These are phyloP conservation scores for Chimonanthus salicifolius DNA, from an alignment of 164 flowering plant species.

Conservation along the genomic window DNA sequence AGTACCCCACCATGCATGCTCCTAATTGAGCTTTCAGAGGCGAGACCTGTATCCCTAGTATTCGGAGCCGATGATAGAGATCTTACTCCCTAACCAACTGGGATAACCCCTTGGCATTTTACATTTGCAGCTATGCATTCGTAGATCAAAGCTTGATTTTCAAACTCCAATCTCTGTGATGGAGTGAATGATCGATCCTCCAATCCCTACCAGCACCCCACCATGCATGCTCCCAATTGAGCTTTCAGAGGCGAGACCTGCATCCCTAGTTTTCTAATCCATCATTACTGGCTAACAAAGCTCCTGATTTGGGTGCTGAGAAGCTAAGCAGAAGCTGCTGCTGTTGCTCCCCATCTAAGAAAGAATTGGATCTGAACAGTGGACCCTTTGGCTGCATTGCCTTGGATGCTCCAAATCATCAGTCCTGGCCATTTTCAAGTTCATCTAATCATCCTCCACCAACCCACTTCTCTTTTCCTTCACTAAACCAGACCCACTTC, in stretches of 20 bases:
- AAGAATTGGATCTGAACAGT: conserved; percentile 40
- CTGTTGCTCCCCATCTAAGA: conserved; percentile 29
- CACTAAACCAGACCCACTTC: conserved; percentile 49
- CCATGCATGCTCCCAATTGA: conserved; percentile 33
- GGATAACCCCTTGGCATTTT: no score
- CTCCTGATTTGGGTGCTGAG: conserved; percentile 51
- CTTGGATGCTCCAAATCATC: conserved; percentile 33
- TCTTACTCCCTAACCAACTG: background rate
- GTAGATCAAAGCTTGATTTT: conserved; percentile 85
- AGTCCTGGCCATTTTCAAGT: conserved; percentile 47
- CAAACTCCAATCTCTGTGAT: conserved; percentile 87
- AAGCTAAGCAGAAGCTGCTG: conserved; percentile 63
- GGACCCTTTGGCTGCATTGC: conserved; percentile 37
- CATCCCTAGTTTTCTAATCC: background rate
- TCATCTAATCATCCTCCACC: conserved; percentile 51
- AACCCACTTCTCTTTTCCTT: conserved; percentile 29
- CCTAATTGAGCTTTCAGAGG: conserved; percentile 36
- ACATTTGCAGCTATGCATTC: conserved; percentile 67
- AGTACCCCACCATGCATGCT: conserved; percentile 39
- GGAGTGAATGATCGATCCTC: conserved; percentile 82
- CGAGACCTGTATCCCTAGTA: conserved; percentile 30
- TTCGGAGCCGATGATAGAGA: background rate
- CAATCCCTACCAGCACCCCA: conserved; percentile 41
- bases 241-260: conserved; percentile 48
- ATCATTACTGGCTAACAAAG: conserved; percentile 14